Evolutionary conservation across 1,139 yeast genomes (phyloP).

Genomic region (Kurtzmaniella natalensis): DNA sequence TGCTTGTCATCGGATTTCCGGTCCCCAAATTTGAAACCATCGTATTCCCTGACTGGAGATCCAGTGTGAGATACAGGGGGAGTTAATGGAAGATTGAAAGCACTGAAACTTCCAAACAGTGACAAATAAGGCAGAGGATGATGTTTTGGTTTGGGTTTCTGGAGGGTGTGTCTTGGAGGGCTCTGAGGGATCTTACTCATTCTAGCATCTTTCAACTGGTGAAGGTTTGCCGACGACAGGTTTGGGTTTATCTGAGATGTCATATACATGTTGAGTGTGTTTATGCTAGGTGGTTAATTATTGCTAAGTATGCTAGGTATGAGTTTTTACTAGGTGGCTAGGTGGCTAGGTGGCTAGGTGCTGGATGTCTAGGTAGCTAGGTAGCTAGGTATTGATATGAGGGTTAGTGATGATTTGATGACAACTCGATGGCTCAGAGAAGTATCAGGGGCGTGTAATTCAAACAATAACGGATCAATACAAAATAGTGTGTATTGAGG

Average conservation of each 20-base stretch:
- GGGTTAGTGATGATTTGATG: too few relatives aligned
- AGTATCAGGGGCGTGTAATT: too few relatives aligned
- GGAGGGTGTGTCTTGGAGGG: background rate
- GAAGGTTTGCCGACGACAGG: conserved; percentile 24
- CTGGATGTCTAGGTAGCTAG: too few relatives aligned
- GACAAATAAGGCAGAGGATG: conserved; percentile 2
- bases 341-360: too few relatives aligned
- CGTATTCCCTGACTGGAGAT: conserved; percentile 24
- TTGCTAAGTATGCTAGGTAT: too few relatives aligned
- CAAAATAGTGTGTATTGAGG: too few relatives aligned
- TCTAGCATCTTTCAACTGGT: conserved; percentile 2
- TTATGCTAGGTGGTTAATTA: too few relatives aligned
- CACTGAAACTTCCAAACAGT: conserved; percentile 5
- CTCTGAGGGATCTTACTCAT: conserved; percentile 1
- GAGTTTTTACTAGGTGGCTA: too few relatives aligned
- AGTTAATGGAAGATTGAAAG: conserved; percentile 24
- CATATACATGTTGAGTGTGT: conserved; percentile 3
- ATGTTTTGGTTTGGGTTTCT: conserved; percentile 5
- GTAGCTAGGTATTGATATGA: too few relatives aligned
- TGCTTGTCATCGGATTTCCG: conserved; percentile 4
- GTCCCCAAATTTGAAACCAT: conserved; percentile 5
- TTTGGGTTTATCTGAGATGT: conserved; percentile 23
- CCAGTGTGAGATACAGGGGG: conserved; percentile 34
- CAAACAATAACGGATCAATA: too few relatives aligned
- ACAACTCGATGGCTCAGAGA: too few relatives aligned